Base-by-base conservation (phyloP, 2,329 filamentous ascomycete genomes). In the Xylaria sp. region DNA sequence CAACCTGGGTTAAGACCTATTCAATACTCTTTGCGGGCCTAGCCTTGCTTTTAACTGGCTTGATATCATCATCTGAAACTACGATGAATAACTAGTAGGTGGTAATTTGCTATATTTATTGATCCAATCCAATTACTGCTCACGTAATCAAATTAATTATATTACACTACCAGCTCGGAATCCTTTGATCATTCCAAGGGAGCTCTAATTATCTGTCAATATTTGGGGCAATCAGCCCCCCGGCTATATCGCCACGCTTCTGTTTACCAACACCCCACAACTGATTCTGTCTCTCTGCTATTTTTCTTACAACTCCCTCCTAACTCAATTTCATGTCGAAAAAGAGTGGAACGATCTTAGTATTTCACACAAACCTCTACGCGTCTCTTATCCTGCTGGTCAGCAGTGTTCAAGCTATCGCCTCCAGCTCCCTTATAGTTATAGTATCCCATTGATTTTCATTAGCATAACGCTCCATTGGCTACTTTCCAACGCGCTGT, bases 381-480 rank as follows among this genome's bases (percentile, higher is more conserved):
- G 54, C 8, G 66, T 68, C 8, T 60, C 61, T 15, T 46, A 63
- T 28, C 65, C 65, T 18, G 9, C 5, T 1, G 66, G 66, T 6
- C 12, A 68, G 55, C 66, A 68, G 28, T 18, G 20, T 25, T 59
- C 66, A 4, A 65, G 3, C 37, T 68, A 68, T 41, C 61, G 66
- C 13, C 39, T 68, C 2, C 66, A 68, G 41, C 34, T 68, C 8
- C 66, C 66, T 2, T 68, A 68, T 15, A 46, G 20, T 18, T 10
- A 54, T 6, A 60, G 66, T 25, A 5, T 65, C 0, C 61, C 66
- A 1, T 34, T 67, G 3, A 55, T 67, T 46, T 2, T 34, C 15
- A 57, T 51, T 2, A 67, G 58, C n/a, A 37, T 41, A 7, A 6
- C 3, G 15, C 25, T 63, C 3, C 58, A 63, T 57, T 63, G 57